Conservation (phyloP, 2,329 filamentous ascomycete species). For the Claviceps cyperi region DNA sequence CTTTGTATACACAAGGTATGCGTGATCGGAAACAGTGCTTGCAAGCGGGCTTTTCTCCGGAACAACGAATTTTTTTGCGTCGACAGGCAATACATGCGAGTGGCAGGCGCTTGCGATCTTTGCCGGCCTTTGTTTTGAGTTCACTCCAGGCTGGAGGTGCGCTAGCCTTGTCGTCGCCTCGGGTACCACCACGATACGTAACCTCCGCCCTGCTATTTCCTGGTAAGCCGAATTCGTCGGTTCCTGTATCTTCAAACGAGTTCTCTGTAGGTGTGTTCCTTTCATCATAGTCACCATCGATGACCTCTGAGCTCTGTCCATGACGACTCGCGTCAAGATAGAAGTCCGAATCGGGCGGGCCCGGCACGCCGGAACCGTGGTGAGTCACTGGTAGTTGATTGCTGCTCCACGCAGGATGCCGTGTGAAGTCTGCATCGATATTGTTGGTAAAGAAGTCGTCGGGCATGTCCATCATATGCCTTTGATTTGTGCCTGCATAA, state of each 20-base stretch:
- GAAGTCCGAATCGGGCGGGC: constrained; percentile 12
- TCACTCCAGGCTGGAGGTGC: constrained; percentile 61
- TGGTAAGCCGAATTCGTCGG: constrained; percentile 44
- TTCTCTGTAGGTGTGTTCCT: constrained; percentile 29
- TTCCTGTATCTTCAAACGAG: constrained; percentile 36
- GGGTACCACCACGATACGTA: constrained; percentile 36
- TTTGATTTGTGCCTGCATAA: constrained; percentile 24
- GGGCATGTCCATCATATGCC: constrained; percentile 13
- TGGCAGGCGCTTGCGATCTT: constrained; percentile 84
- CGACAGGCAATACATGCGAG: constrained; percentile 91
- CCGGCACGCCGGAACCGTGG: constrained; percentile 7
- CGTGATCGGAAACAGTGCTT: constrained; percentile 88
- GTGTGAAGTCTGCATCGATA: constrained; percentile 21
- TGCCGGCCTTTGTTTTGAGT: constrained; percentile 81
- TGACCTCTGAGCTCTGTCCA: constrained; percentile 22
- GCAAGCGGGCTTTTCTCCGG: constrained; percentile 92
- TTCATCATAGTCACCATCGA: constrained; percentile 31
- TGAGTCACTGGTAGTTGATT: constrained; percentile 9
- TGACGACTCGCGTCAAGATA: constrained; percentile 11
- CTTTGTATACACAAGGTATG: constrained; percentile 95
- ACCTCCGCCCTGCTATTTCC: constrained; percentile 32
- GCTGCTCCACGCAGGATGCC: constrained; percentile 12
- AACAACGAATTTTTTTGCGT: constrained; percentile 95
- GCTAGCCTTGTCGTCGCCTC: constrained; percentile 44
- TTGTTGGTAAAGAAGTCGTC: constrained; percentile 19